These are phyloP conservation scores for Gaeumannomyces tritici DNA, from an alignment of 2,329 filamentous ascomycete species.

Conservation along the genomic window DNA sequence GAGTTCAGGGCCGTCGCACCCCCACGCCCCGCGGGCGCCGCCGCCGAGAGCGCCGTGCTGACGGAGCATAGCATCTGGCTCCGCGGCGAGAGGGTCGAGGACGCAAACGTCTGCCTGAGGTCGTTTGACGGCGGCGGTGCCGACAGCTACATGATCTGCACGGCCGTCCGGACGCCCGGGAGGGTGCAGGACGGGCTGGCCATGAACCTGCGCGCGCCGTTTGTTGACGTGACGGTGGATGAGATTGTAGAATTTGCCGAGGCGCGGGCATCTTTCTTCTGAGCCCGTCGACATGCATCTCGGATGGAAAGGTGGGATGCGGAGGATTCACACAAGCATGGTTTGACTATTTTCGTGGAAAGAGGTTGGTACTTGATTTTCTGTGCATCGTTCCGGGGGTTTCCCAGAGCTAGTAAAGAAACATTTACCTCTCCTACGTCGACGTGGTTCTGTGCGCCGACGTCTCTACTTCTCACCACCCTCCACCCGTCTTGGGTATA, in stretches of 20 bases:
- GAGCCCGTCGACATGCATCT: not conserved
- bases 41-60: slow-evolving; percentile 8
- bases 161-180: slow-evolving; percentile 33
- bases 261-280: slow-evolving; percentile 6
- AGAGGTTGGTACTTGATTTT: not conserved
- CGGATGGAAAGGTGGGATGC: no score
- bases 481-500: not conserved
- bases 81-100: slow-evolving; percentile 25
- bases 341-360: not conserved
- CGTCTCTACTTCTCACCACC: not conserved
- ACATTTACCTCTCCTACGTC: not conserved
- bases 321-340: not conserved
- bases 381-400: not conserved
- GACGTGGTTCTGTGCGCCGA: not conserved
- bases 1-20: slow-evolving; percentile 58
- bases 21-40: slow-evolving; percentile 31
- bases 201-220: slow-evolving; percentile 27
- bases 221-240: slow-evolving; percentile 32
- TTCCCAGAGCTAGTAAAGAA: not conserved
- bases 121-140: slow-evolving; percentile 27
- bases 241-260: slow-evolving; percentile 36
- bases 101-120: slow-evolving; percentile 31
- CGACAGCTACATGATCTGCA: slow-evolving; percentile 48
- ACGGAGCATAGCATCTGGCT: slow-evolving; percentile 27
- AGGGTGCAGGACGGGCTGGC: slow-evolving; percentile 25